Percentiles rank a stretch among this genome's conserved stretches.
Evolutionary conservation across 495 filamentous ascomycete genomes (phyloP).

Genomic region (Aspergillus conjunctus): DNA sequence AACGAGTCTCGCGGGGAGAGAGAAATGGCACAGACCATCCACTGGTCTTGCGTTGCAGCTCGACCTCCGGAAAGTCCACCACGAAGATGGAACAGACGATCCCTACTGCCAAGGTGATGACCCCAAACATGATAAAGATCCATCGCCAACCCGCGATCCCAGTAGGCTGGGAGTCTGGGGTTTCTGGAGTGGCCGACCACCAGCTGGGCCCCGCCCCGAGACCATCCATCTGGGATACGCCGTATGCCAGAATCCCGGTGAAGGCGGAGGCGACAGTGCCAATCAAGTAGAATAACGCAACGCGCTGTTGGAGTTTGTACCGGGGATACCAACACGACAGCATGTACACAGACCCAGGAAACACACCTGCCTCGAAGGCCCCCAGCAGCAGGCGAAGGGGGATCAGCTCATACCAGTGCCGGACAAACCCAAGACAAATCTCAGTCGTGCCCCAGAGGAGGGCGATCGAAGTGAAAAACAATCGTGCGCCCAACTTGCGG

Average conservation of each 20-base stretch:
- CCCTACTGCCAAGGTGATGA: background rate
- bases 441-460: conserved; percentile 5
- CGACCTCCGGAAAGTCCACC: background rate
- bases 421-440: conserved; percentile 1
- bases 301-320: conserved; percentile 21
- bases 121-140: background rate
- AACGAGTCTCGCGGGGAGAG: background rate
- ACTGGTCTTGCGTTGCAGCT: background rate
- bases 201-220: background rate
- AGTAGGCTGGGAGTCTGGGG: background rate
- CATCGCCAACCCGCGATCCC: background rate
- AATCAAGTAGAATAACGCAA: background rate
- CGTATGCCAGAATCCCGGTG: background rate
- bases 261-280: background rate
- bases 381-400: conserved; percentile 55
- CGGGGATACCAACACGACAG: conserved; percentile 58
- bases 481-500: background rate
- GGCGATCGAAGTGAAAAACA: conserved; percentile 1
- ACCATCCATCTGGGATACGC: background rate
- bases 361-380: conserved; percentile 56
- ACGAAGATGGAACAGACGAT: background rate
- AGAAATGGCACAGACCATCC: background rate
- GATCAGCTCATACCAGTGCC: conserved; percentile 43
- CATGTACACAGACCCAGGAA: conserved; percentile 55
- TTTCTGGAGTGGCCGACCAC: background rate